These are phyloP conservation scores for Exophiala dermatitidis DNA, from an alignment of 2,329 filamentous ascomycete genomes.

Conservation along the genomic window DNA sequence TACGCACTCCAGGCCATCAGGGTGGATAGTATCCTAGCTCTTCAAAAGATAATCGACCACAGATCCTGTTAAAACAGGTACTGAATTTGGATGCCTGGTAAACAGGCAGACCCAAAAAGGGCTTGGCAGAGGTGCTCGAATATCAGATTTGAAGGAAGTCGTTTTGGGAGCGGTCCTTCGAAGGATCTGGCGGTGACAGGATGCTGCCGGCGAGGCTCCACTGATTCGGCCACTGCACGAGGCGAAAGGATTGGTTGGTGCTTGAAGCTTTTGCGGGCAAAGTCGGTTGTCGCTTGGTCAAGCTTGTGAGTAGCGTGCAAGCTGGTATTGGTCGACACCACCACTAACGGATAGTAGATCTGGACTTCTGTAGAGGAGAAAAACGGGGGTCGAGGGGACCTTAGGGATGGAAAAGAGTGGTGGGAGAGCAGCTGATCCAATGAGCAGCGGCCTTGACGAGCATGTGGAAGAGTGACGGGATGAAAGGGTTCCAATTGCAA, in stretches of 20 bases:
- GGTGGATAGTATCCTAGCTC: too few relatives aligned
- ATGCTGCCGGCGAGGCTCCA: background rate
- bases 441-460: background rate
- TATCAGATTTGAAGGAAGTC: too few relatives aligned
- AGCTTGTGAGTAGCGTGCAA: too few relatives aligned
- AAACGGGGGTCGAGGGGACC: background rate
- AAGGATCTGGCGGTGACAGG: background rate
- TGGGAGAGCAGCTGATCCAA: constrained; percentile 1
- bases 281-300: too few relatives aligned
- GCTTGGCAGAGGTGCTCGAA: too few relatives aligned
- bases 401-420: background rate
- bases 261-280: background rate
- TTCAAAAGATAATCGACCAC: too few relatives aligned
- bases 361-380: background rate
- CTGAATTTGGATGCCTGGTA: too few relatives aligned
- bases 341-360: background rate
- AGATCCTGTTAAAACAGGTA: too few relatives aligned
- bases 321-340: too few relatives aligned
- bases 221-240: background rate
- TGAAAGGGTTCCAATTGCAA: background rate
- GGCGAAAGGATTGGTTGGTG: constrained; percentile 10
- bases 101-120: too few relatives aligned
- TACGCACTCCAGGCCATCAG: too few relatives aligned
- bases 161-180: too few relatives aligned
- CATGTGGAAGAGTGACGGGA: constrained; percentile 5